Base-by-base conservation (phyloP, 345 rosid genomes). In the Iberis pinnata region DNA sequence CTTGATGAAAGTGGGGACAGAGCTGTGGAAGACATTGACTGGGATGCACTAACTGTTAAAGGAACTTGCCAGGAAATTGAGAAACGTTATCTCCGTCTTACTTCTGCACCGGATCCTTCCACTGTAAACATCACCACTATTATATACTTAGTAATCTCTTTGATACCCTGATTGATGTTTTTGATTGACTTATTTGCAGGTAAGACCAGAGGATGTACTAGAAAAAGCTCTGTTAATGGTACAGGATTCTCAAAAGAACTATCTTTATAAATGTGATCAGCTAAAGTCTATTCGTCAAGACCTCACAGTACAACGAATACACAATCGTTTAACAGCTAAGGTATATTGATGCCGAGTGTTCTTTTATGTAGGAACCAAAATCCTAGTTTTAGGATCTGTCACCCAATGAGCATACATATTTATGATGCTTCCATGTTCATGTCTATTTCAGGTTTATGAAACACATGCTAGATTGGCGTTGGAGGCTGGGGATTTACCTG, bases 251-350 rank as follows among this genome's bases (percentile, higher is more conserved):
- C 87, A 76, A 58, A 93, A 88, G 77, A 93, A 86, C 66, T 93
- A 93, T 70, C 94, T 88, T 41, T 82, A 73, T 48, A 93, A 88
- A 75, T 93, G 99, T 67, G 99, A 93, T 70, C 95, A 93, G 63
- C 73, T 93, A 76, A 93, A 93, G 61, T 93, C 99, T 49, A 88
- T 93, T 66, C 99, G 99, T 36, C 99, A 93, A 66, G 99, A 93
- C 70, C 76, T 93, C 61, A 93, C 95, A 5, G 99, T 93, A 25
- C 99, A 93, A 69, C 66, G 95, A 45, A 93, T 88, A 58, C 75
- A 79, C 62, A 88, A 88, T 75, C 80, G 76, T 55, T 73, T 93
- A 31, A 93, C 97, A 2, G 95, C 75, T 46, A 86, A 79, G 97
- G 99, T 88, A 67, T 61, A 61, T 46, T 16, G 3, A 31, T 46